Evolutionary conservation across 371 early-diverging fungal genomes (phyloP).

Genomic region (Mucor sp.): DNA sequence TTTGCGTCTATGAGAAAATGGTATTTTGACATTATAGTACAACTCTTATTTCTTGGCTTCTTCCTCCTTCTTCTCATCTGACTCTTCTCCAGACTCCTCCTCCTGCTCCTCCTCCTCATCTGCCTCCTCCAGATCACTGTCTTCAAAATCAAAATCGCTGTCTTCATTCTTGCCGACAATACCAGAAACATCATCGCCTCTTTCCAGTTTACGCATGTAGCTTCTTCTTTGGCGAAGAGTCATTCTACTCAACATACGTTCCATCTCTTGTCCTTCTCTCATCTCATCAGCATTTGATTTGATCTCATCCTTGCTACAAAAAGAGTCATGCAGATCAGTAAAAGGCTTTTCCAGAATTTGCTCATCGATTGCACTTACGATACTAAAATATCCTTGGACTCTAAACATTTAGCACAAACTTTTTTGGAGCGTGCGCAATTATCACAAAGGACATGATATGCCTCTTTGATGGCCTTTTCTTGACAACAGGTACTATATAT

Average conservation of each 20-base stretch:
- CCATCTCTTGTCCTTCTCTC: conserved; percentile 74
- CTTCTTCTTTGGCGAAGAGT: conserved; percentile 88
- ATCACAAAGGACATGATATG: conserved; percentile 94
- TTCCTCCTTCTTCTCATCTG: conserved; percentile 19
- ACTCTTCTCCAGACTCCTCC: conserved; percentile 28
- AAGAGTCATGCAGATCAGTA: background rate
- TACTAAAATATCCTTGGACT: conserved; percentile 69
- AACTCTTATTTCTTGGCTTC: conserved; percentile 15
- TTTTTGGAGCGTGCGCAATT: conserved; percentile 78
- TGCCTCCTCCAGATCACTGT: conserved; percentile 43
- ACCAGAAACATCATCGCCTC: conserved; percentile 57
- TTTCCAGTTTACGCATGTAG: conserved; percentile 78
- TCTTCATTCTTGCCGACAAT: conserved; percentile 43
- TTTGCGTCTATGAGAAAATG: conserved; percentile 7
- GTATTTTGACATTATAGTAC: conserved; percentile 12
- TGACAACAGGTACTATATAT: conserved; percentile 57
- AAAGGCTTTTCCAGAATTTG: background rate
- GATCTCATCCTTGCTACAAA: conserved; percentile 51
- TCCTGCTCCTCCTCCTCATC: conserved; percentile 33
- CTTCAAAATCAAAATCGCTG: conserved; percentile 48
- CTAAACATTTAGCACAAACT: conserved; percentile 94
- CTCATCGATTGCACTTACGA: conserved; percentile 31
- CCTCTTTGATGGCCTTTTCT: conserved; percentile 86
- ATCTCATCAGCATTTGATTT: conserved; percentile 59
- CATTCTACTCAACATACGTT: conserved; percentile 71